Conservation (phyloP, 228 moss, liverwort and hornwort species). For the Sphagnum fallax region DNA sequence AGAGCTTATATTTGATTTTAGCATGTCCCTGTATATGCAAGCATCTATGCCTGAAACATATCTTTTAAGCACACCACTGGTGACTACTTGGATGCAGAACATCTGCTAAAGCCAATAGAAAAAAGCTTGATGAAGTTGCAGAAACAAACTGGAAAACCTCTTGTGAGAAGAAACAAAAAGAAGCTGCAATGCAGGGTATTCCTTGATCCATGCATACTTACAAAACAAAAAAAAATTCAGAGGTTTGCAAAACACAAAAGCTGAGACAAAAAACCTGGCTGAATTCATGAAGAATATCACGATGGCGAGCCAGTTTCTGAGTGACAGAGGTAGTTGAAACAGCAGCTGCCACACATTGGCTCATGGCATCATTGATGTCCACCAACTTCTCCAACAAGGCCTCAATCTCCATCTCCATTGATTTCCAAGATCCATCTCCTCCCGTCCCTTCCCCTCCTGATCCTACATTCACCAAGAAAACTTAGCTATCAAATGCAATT, state of each 20-base stretch:
- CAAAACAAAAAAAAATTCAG: background rate
- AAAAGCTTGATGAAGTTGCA: too few relatives aligned
- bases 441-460: slow-evolving; percentile 64
- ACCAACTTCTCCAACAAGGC: slow-evolving; percentile 90
- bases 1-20: too few relatives aligned
- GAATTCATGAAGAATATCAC: slow-evolving; percentile 94
- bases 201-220: background rate
- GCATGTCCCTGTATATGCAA: too few relatives aligned
- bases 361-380: slow-evolving; percentile 98
- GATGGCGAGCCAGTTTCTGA: slow-evolving; percentile 95
- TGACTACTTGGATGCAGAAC: too few relatives aligned
- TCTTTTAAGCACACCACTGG: too few relatives aligned
- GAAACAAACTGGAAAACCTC: too few relatives aligned
- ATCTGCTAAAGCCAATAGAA: too few relatives aligned
- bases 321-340: slow-evolving; percentile 85
- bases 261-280: slow-evolving; percentile 53
- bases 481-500: too few relatives aligned
- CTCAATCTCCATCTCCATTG: slow-evolving; percentile 95
- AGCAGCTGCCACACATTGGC: slow-evolving; percentile 80
- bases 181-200: too few relatives aligned
- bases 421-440: slow-evolving; percentile 98
- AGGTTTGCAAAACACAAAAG: too few relatives aligned
- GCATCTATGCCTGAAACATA: too few relatives aligned
- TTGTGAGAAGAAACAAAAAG: too few relatives aligned
- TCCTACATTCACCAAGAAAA: slow-evolving; percentile 25